These are phyloP conservation scores for Claviceps sp. DNA, from an alignment of 2,329 filamentous ascomycete genomes.

Conservation along the genomic window DNA sequence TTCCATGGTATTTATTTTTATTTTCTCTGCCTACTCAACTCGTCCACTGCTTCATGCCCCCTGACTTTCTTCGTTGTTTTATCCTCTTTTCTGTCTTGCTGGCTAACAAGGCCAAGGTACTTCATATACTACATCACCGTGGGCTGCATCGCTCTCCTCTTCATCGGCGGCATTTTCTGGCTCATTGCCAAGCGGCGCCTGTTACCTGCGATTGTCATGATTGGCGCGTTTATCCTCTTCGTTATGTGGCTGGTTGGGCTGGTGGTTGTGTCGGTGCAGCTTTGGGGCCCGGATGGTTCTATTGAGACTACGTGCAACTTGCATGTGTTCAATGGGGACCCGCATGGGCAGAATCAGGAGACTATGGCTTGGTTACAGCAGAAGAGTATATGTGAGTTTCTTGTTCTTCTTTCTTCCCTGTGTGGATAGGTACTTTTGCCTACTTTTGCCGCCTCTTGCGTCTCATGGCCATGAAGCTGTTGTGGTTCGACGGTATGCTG, in stretches of 20 bases:
- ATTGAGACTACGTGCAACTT: constrained; percentile 47
- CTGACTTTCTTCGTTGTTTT: background rate
- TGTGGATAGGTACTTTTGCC: background rate
- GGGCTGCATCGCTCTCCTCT: constrained; percentile 45
- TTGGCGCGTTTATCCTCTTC: constrained; percentile 52
- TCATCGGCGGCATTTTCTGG: constrained; percentile 51
- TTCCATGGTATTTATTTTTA: constrained; percentile 39
- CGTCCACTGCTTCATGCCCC: background rate
- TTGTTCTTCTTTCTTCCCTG: background rate
- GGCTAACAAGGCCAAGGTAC: constrained; percentile 35
- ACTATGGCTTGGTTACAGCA: constrained; percentile 54
- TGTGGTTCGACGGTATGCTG: too few relatives aligned
- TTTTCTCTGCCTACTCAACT: too few relatives aligned
- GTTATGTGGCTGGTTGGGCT: constrained; percentile 55
- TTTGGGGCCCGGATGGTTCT: constrained; percentile 46
- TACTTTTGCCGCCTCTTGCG: background rate
- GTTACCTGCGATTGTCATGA: constrained; percentile 47
- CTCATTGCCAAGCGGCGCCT: constrained; percentile 48
- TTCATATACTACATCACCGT: constrained; percentile 54
- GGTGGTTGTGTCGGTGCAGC: constrained; percentile 46
- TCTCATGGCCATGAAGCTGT: too few relatives aligned
- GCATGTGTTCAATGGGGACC: constrained; percentile 38
- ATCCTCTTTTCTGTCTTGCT: background rate
- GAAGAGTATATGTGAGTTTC: constrained; percentile 44
- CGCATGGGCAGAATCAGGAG: constrained; percentile 34